These are phyloP conservation scores for Erysimum cheiranthoides DNA, from an alignment of 345 rosid species.

Conservation along the genomic window DNA sequence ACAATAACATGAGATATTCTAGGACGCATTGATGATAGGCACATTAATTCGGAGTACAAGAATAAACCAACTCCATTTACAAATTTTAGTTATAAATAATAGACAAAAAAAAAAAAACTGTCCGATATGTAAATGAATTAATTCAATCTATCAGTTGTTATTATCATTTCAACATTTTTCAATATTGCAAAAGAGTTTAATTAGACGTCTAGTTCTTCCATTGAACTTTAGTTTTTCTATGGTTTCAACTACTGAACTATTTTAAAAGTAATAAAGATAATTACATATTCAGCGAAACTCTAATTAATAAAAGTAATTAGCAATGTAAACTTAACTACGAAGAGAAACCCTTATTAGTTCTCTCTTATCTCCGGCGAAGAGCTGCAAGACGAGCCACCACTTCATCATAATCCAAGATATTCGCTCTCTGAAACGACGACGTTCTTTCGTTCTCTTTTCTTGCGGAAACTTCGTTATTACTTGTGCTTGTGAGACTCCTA, in stretches of 20 bases:
- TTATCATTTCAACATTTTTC: too few relatives aligned
- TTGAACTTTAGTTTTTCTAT: background rate
- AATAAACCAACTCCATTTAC: slow-evolving; percentile 50
- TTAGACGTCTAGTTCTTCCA: background rate
- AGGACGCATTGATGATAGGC: slow-evolving; percentile 80
- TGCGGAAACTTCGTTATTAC: slow-evolving; percentile 1
- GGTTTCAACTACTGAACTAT: slow-evolving; percentile 5
- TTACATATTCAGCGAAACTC: background rate
- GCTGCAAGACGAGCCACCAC: slow-evolving; percentile 38
- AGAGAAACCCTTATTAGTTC: background rate
- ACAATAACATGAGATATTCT: slow-evolving; percentile 73
- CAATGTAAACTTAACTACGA: background rate
- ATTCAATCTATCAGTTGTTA: too few relatives aligned
- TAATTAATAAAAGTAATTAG: background rate
- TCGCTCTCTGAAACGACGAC: slow-evolving; percentile 16
- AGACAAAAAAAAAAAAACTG: too few relatives aligned
- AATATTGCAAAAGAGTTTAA: background rate
- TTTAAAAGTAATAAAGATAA: background rate
- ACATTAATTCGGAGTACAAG: slow-evolving; percentile 92
- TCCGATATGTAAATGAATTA: too few relatives aligned
- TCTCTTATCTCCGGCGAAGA: slow-evolving; percentile 29
- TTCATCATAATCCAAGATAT: slow-evolving; percentile 43
- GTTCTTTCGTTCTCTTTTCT: slow-evolving; percentile 38
- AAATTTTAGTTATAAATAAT: too few relatives aligned
- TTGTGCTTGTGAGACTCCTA: slow-evolving; percentile 19